phyloP scores from a whole-genome alignment of 495 filamentous ascomycete genomes.

The Trichoderma reesei region DNA sequence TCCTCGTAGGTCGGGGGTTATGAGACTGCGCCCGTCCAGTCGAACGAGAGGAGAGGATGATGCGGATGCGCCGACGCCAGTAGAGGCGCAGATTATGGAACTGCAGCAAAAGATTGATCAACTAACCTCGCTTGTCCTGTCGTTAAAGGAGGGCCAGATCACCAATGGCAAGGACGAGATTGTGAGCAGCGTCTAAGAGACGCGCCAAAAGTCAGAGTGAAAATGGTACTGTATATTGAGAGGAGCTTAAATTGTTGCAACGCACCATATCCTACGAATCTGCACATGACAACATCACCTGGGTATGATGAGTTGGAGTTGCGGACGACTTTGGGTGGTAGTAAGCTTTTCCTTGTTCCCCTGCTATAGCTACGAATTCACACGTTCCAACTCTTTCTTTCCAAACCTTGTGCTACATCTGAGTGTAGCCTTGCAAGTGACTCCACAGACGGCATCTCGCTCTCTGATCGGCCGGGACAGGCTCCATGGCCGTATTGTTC shows the following conservation, averaged over 20 bases:
- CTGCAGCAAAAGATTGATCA: constrained; percentile 38
- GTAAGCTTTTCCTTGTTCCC: no score
- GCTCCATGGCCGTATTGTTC: constrained; percentile 14
- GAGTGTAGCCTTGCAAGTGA: background rate
- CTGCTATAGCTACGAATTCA: no score
- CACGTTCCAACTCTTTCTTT: background rate
- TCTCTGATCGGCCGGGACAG: background rate
- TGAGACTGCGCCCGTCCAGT: constrained; percentile 7
- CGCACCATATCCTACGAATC: no score
- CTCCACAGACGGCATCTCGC: background rate
- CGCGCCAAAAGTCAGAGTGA: no score
- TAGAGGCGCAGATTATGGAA: constrained; percentile 36
- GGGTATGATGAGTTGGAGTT: no score
- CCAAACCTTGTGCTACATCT: background rate
- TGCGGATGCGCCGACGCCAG: constrained; percentile 23
- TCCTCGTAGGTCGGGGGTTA: constrained; percentile 7
- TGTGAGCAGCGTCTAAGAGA: no score
- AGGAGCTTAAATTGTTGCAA: no score
- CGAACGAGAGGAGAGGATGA: constrained; percentile 19
- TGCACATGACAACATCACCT: no score
- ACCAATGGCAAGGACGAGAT: background rate
- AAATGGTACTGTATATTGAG: no score
- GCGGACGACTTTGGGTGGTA: no score
- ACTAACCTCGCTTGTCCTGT: constrained; percentile 32
- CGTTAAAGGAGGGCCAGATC: constrained; percentile 23